A percentile compares a stretch with the other conserved stretches of the same genome.
phyloP scores from a whole-genome alignment of 345 rosid genomes.

The Boechera divaricarpa region DNA sequence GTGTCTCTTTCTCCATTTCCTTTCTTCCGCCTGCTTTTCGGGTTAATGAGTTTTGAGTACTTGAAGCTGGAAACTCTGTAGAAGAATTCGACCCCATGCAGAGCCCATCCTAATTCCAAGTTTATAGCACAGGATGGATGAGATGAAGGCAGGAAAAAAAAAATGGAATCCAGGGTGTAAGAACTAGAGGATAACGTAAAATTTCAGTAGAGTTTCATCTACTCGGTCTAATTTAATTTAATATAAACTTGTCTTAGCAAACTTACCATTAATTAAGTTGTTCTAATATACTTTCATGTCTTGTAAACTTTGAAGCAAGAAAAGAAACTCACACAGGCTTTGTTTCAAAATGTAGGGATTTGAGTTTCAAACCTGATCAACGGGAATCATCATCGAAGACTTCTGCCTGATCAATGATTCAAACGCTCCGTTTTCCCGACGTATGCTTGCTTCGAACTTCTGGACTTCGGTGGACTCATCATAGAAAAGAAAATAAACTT shows the following conservation, averaged over 20 bases:
- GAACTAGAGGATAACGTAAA: neutral
- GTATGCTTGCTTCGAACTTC: constrained; percentile 95
- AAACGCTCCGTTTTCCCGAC: constrained; percentile 91
- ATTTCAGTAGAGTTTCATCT: neutral
- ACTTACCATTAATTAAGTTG: neutral
- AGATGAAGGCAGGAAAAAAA: constrained; percentile 6
- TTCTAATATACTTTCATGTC: neutral
- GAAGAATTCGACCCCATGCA: constrained; percentile 63
- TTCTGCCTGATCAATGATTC: constrained; percentile 97
- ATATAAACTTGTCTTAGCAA: neutral
- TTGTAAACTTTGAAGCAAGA: neutral
- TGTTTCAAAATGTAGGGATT: neutral
- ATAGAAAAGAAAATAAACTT: constrained; percentile 90
- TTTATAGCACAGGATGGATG: neutral
- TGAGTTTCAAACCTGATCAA: constrained; percentile 71
- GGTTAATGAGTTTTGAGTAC: constrained; percentile 79
- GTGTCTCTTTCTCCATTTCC: constrained; percentile 86
- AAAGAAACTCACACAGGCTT: neutral
- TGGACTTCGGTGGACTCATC: constrained; percentile 92
- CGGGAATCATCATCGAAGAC: constrained; percentile 94
- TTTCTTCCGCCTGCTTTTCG: constrained; percentile 97
- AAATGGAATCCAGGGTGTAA: neutral
- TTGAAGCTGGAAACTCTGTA: constrained; percentile 61
- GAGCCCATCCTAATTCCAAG: constrained; percentile 65
- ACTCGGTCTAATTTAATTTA: constrained; percentile 7